These are phyloP conservation scores for Aspergillus terreus DNA, from an alignment of 2,329 filamentous ascomycete species.

Conservation along the genomic window DNA sequence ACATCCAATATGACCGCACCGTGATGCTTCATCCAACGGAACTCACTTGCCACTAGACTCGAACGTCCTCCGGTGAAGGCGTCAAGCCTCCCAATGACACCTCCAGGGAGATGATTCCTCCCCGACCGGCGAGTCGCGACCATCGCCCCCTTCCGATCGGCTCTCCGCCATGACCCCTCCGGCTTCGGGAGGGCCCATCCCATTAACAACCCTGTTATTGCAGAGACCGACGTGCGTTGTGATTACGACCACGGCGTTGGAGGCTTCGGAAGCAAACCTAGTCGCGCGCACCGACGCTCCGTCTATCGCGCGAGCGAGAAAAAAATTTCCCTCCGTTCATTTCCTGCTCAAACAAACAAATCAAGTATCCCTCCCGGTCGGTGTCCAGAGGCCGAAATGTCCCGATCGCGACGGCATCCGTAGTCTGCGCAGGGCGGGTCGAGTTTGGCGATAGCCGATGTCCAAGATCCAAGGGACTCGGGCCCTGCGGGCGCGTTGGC, in stretches of 20 bases:
- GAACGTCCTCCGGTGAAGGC: background rate
- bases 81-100: background rate
- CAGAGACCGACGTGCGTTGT: background rate
- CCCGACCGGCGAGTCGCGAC: background rate
- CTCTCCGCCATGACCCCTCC: conserved; percentile 3
- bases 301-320: conserved; percentile 6
- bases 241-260: background rate
- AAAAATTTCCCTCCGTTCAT: background rate
- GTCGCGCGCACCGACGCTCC: background rate
- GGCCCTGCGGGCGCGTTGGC: background rate
- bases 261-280: background rate
- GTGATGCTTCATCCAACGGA: background rate
- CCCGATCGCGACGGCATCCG: too few species aligned
- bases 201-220: background rate
- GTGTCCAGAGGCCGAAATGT: too few species aligned
- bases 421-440: too few species aligned
- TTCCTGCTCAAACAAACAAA: too few species aligned
- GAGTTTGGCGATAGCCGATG: conserved; percentile 1
- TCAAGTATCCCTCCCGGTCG: too few species aligned
- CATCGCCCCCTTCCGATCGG: background rate
- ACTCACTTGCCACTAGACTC: background rate
- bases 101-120: background rate
- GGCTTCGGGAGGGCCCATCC: background rate
- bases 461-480: background rate
- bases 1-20: background rate